These are phyloP conservation scores for Crepidotus variabilis DNA, from an alignment of 768 basidiomycete species.

Conservation along the genomic window DNA sequence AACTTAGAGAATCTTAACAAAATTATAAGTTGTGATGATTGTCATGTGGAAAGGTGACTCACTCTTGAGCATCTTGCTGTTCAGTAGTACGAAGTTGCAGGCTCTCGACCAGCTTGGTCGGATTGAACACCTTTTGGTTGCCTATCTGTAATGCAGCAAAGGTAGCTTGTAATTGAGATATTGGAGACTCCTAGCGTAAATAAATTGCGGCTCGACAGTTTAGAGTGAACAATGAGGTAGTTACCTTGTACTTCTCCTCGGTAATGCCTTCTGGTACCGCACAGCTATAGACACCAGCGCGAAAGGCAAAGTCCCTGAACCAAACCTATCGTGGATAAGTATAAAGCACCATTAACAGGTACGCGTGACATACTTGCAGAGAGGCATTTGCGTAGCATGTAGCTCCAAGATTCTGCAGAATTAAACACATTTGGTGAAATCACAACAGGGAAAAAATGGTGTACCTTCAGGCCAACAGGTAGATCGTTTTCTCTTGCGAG, in stretches of 20 bases:
- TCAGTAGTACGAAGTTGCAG: conserved; percentile 76
- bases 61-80: conserved; percentile 99
- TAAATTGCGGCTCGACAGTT: conserved; percentile 3
- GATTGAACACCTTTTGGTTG: conserved; percentile 71
- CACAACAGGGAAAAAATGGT: conserved; percentile 6
- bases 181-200: conserved; percentile 60
- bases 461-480: conserved; percentile 78
- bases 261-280: conserved; percentile 46
- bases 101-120: conserved; percentile 79
- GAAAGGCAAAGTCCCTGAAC: conserved; percentile 84
- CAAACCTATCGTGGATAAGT: conserved; percentile 58
- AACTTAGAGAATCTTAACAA: conserved; percentile 82
- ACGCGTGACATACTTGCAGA: conserved; percentile 58
- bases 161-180: conserved; percentile 73
- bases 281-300: conserved; percentile 79
- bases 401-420: conserved; percentile 82
- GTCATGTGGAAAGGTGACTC: conserved; percentile 18
- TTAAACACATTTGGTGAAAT: not conserved
- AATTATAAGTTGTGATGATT: conserved; percentile 5
- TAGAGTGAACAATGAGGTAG: not conserved
- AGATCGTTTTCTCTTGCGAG: conserved; percentile 45
- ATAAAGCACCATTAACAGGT: not conserved
- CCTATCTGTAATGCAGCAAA: conserved; percentile 86
- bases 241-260: conserved; percentile 39
- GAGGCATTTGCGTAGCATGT: conserved; percentile 98